These are phyloP conservation scores for Saccharum officinarum DNA, from an alignment of 176 grass and related monocot species.

Conservation along the genomic window DNA sequence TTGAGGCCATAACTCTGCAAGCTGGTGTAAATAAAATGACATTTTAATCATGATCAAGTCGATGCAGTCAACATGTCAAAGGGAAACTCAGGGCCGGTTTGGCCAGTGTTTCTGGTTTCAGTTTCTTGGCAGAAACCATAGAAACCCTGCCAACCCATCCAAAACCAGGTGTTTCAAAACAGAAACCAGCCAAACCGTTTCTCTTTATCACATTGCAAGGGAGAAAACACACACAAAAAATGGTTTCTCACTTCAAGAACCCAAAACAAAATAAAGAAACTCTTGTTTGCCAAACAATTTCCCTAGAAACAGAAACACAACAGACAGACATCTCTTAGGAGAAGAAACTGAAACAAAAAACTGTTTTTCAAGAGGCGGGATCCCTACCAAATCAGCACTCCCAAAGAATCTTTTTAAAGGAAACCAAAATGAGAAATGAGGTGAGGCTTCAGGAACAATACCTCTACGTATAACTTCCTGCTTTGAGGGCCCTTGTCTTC, in stretches of 20 bases:
- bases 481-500: conserved; percentile 99
- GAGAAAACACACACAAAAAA: not conserved
- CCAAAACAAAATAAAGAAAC: not conserved
- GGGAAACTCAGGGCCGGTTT: not conserved
- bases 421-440: not conserved
- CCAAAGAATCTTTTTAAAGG: not conserved
- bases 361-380: not conserved
- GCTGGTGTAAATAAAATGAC: conserved; percentile 45
- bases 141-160: not conserved
- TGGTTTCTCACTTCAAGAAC: not conserved
- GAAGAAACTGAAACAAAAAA: not conserved
- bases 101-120: not conserved
- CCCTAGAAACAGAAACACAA: not conserved
- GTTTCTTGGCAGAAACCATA: not conserved
- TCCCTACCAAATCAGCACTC: not conserved
- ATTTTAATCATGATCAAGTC: conserved; percentile 23
- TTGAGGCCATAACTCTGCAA: conserved; percentile 93
- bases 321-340: not conserved
- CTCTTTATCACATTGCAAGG: not conserved
- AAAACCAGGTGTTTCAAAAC: not conserved
- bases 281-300: not conserved
- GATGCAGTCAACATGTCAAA: not conserved
- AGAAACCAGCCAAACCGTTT: not conserved
- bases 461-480: conserved; percentile 98
- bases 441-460: conserved; percentile 38